Conservation (phyloP, 2,329 filamentous ascomycete species). For the Colletotrichum salicis region DNA sequence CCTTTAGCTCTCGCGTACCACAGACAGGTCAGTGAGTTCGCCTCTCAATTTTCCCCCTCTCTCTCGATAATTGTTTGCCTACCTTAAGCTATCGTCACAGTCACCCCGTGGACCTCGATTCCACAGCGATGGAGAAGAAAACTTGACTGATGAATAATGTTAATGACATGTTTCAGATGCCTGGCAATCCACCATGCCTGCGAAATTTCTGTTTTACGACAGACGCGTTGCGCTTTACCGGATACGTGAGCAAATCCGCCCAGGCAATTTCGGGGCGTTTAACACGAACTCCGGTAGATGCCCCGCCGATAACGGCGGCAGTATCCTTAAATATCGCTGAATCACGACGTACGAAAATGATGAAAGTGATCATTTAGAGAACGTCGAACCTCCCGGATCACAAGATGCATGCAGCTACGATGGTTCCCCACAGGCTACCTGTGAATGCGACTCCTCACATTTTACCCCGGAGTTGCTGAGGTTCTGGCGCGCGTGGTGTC, state of each 20-base stretch:
- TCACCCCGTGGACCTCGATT: too few species aligned
- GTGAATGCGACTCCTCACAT: constrained; percentile 2
- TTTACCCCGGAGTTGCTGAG: not conserved
- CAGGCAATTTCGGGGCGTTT: not conserved
- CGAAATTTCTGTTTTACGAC: not conserved
- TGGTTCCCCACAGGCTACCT: not conserved
- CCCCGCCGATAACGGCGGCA: not conserved
- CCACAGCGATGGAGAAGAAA: not conserved
- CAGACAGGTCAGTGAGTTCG: too few species aligned
- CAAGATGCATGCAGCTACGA: not conserved
- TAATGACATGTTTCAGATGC: not conserved
- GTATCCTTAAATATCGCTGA: too few species aligned
- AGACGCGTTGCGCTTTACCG: not conserved
- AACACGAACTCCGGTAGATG: not conserved
- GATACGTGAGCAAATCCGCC: not conserved
- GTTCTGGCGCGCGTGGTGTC: not conserved
- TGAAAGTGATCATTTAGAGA: too few species aligned
- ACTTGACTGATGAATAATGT: not conserved
- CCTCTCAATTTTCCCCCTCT: not conserved
- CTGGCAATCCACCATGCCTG: not conserved
- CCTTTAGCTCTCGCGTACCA: too few species aligned
- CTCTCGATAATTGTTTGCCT: not conserved
- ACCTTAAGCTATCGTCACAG: not conserved
- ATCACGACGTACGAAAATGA: not conserved
- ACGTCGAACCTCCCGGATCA: too few species aligned